phyloP scores from a whole-genome alignment of 352 stramenopile species.

The Peronospora belbahrii region DNA sequence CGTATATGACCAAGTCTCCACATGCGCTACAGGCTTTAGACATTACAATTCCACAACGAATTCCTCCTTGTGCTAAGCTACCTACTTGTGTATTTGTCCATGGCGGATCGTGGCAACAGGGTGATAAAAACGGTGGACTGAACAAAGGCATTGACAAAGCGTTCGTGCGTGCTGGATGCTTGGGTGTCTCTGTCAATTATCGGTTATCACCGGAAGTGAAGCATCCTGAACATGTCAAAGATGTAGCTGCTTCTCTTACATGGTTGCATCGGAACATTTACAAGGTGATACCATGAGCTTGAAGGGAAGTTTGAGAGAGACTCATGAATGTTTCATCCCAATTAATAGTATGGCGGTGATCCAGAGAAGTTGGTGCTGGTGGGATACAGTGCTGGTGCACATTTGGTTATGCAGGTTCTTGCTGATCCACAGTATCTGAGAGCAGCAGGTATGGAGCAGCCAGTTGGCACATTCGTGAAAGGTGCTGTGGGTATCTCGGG shows the following conservation, averaged over 20 bases:
- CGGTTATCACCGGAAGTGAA: conserved; percentile 66
- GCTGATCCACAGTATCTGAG: conserved; percentile 45
- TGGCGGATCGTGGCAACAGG: conserved; percentile 76
- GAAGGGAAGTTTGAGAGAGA: not conserved
- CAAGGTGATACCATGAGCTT: conserved; percentile 34
- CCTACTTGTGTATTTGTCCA: conserved; percentile 79
- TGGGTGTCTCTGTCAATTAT: conserved; percentile 78
- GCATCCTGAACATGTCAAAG: conserved; percentile 59
- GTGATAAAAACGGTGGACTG: conserved; percentile 61
- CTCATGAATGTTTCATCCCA: conserved; percentile 3
- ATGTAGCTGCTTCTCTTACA: conserved; percentile 48
- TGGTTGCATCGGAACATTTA: conserved; percentile 64
- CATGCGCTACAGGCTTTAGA: conserved; percentile 57
- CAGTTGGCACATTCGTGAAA: conserved; percentile 32
- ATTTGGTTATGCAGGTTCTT: conserved; percentile 66
- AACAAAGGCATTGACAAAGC: conserved; percentile 57
- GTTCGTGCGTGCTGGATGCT: conserved; percentile 41
- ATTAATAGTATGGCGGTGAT: conserved; percentile 62
- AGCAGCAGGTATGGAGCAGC: conserved; percentile 26
- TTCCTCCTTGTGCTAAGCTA: conserved; percentile 24
- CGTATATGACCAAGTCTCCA: conserved; percentile 32
- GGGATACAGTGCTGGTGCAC: conserved; percentile 71
- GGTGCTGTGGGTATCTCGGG: conserved; percentile 69
- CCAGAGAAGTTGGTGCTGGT: conserved; percentile 48
- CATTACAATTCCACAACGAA: conserved; percentile 43